phyloP scores from a whole-genome alignment of 164 flowering plant genomes.

The Protea cynaroides region DNA sequence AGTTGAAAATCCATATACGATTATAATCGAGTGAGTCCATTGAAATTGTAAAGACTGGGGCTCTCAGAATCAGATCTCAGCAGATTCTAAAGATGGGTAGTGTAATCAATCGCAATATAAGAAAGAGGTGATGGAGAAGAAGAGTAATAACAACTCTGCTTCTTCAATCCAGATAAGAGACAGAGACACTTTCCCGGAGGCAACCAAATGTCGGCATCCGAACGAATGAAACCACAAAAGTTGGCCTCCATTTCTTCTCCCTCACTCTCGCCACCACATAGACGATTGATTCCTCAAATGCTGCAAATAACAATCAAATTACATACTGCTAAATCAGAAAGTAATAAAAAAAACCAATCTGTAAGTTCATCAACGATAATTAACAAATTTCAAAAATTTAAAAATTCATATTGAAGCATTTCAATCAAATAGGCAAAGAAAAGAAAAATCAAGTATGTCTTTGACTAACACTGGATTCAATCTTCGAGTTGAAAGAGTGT shows the following conservation, averaged over 20 bases:
- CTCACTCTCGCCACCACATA: neutral
- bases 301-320: neutral
- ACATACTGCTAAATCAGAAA: neutral
- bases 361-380: neutral
- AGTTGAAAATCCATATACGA: too few relatives aligned
- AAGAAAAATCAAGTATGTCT: neutral
- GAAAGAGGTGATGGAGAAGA: conserved; percentile 22
- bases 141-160: conserved; percentile 37
- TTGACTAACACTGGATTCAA: neutral
- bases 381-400: conserved; percentile 1
- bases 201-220: conserved; percentile 65
- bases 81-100: conserved; percentile 32
- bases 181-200: conserved; percentile 90
- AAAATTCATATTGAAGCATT: neutral
- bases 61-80: conserved; percentile 29
- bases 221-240: conserved; percentile 42
- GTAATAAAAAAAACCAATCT: too few relatives aligned
- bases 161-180: conserved; percentile 87
- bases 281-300: conserved; percentile 1
- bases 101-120: conserved; percentile 28
- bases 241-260: conserved; percentile 29
- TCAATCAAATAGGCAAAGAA: neutral
- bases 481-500: conserved; percentile 1
- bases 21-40: too few relatives aligned
- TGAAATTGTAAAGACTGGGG: conserved; percentile 26